Percentiles rank a stretch among this genome's conserved stretches.
Evolutionary conservation across 2,329 filamentous ascomycete genomes (phyloP).

Genomic region (Nigrospora oryzae): DNA sequence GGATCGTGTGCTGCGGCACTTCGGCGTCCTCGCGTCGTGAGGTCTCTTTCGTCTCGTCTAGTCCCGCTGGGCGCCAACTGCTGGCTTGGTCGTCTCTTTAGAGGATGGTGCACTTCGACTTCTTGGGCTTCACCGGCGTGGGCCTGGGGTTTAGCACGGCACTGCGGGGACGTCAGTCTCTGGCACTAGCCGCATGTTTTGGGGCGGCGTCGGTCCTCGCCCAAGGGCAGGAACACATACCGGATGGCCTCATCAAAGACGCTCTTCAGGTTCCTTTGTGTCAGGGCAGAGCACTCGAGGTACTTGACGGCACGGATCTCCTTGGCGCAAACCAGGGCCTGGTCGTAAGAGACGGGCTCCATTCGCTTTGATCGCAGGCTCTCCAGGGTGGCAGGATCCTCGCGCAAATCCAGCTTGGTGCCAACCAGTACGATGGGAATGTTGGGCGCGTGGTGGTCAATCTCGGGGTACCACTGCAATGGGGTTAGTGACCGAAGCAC

Average conservation of each 20-base stretch:
- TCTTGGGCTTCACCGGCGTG: slow-evolving; percentile 48
- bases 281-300: slow-evolving; percentile 93
- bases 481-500: no score
- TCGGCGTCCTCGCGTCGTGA: no score
- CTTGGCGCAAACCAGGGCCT: slow-evolving; percentile 80
- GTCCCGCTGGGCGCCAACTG: background rate
- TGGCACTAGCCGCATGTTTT: background rate
- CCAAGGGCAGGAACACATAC: slow-evolving; percentile 41
- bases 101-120: slow-evolving; percentile 62
- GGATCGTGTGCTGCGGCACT: no score
- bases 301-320: slow-evolving; percentile 97
- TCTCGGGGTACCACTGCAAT: slow-evolving; percentile 87
- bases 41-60: no score
- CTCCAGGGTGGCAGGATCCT: slow-evolving; percentile 76
- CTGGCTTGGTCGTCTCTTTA: slow-evolving; percentile 25
- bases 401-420: slow-evolving; percentile 91
- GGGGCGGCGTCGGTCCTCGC: no score
- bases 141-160: slow-evolving; percentile 65
- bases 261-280: slow-evolving; percentile 93
- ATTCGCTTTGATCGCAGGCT: slow-evolving; percentile 84
- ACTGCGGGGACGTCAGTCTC: slow-evolving; percentile 29
- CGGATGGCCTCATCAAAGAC: slow-evolving; percentile 98
- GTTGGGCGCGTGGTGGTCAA: slow-evolving; percentile 90
- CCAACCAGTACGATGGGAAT: slow-evolving; percentile 96
- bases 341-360: slow-evolving; percentile 93